Evolutionary conservation across 2,329 filamentous ascomycete species (phyloP).

Genomic region (Talaromyces sp.): DNA sequence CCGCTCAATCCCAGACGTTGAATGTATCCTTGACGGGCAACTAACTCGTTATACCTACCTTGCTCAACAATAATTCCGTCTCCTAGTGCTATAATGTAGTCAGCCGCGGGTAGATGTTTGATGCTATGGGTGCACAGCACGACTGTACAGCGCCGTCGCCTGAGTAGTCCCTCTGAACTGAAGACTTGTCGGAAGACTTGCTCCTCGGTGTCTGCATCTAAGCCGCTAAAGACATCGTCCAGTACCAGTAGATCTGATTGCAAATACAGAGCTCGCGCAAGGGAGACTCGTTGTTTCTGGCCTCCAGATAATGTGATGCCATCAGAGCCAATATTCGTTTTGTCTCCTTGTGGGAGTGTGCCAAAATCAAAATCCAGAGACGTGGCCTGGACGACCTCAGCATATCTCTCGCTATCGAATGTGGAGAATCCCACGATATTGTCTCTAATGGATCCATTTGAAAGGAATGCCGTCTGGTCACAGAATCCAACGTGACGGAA

Average conservation of each 20-base stretch:
- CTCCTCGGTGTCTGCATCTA: conserved; percentile 15
- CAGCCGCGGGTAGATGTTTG: conserved; percentile 20
- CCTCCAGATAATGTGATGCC: conserved; percentile 50
- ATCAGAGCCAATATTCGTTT: conserved; percentile 48
- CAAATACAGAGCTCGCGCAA: conserved; percentile 48
- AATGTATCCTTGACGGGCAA: conserved; percentile 3
- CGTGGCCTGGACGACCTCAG: conserved; percentile 22
- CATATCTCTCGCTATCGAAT: conserved; percentile 26
- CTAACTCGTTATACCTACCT: conserved; percentile 36
- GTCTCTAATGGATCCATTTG: conserved; percentile 28
- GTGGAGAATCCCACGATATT: conserved; percentile 26
- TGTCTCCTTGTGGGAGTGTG: conserved; percentile 37
- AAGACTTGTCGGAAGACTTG: conserved; percentile 13
- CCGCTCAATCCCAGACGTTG: conserved; percentile 6
- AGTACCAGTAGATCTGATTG: conserved; percentile 17
- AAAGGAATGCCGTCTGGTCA: conserved; percentile 29
- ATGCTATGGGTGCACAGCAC: conserved; percentile 10
- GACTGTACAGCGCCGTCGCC: neutral
- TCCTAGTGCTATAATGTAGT: conserved; percentile 40
- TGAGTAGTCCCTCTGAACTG: conserved; percentile 7
- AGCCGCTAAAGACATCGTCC: conserved; percentile 16
- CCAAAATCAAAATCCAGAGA: conserved; percentile 35
- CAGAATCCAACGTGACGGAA: conserved; percentile 35
- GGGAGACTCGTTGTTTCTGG: conserved; percentile 47
- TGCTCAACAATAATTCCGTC: conserved; percentile 38